Evolutionary conservation across 306 rosid species (phyloP), one percentile per base, ranked within the genome.

Genomic region (Pyrus betulifolia): DNA sequence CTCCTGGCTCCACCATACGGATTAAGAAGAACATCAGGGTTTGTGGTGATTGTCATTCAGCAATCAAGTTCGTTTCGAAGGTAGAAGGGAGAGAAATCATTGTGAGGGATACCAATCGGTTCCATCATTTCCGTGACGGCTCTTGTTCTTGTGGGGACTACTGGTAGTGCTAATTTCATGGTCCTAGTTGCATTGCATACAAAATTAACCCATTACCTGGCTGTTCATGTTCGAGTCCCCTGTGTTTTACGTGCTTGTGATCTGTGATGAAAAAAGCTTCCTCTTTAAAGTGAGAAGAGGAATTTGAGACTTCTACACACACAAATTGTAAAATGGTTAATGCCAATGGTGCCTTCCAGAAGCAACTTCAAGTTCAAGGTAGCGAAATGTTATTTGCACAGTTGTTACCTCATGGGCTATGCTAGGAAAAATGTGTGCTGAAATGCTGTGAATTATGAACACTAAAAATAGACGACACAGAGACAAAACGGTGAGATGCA

Each of bases 101-200:
- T 28, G 66, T 82, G 54, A 77, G 85, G 74, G 85, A 82, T 57
- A 82, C 79, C 52, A 82, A 77, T 28, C 75, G 82, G 64, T 82
- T 82, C 71, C 85, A 82, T 77, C 79, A 76, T 69, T 77, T 82
- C 31, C 71, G 67, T 14, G 54, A 72, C 52, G 85, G 85, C 60
- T 77, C 71, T 67, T 82, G 85, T 62, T 72, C 85, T 51, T 82
- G 85, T n/a, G 72, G 79, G 74, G 81, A 82, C 44, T 82, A 82
- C 45, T 82, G 85, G 82, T 73, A 77, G 82, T 13, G 4, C 28
- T 74, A 28, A 6, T 18, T 40, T 61, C 12, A 63, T 17, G 42
- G 19, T 9, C n/a, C 68, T 63, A 30, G 42, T 63, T 63, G 68
- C 68, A 30, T 69, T 45, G 58, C 72, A 17, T 25, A 69, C 22